Conservation (phyloP, 2,329 filamentous ascomycete genomes). For the Colletotrichum truncatum region DNA sequence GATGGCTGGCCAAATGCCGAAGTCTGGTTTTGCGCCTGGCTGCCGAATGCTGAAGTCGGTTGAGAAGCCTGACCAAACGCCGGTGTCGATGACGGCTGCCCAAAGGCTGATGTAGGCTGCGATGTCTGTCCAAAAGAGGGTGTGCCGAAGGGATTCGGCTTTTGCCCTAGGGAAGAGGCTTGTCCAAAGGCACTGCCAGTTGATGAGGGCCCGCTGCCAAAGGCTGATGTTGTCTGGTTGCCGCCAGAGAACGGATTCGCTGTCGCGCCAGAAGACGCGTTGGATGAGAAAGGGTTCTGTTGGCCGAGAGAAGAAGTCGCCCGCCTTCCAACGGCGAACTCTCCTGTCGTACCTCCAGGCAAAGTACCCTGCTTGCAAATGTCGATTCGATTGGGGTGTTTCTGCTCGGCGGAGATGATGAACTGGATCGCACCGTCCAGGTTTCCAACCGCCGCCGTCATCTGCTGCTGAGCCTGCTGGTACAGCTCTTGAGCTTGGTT, state of each 20-base stretch:
- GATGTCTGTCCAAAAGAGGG: slow-evolving; percentile 51
- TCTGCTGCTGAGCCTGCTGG: slow-evolving; percentile 74
- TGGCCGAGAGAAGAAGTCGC: slow-evolving; percentile 42
- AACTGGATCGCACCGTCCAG: slow-evolving; percentile 77
- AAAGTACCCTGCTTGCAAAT: slow-evolving; percentile 59
- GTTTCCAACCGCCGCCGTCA: slow-evolving; percentile 75
- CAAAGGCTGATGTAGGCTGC: slow-evolving; percentile 44
- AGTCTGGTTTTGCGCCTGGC: slow-evolving; percentile 43
- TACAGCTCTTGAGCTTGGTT: slow-evolving; percentile 70
- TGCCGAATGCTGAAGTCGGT: slow-evolving; percentile 40
- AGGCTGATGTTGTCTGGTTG: slow-evolving; percentile 7
- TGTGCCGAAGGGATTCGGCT: slow-evolving; percentile 41
- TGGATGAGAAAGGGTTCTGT: slow-evolving; percentile 35
- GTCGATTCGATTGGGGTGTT: slow-evolving; percentile 80
- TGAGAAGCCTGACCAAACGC: slow-evolving; percentile 37
- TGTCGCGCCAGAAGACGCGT: slow-evolving; percentile 36
- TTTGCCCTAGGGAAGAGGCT: slow-evolving; percentile 41
- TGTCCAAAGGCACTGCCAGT: slow-evolving; percentile 53
- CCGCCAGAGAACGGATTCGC: slow-evolving; percentile 28
- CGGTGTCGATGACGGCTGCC: slow-evolving; percentile 43
- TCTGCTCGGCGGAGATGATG: slow-evolving; percentile 70
- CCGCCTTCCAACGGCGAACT: slow-evolving; percentile 52
- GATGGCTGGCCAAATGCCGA: slow-evolving; percentile 49
- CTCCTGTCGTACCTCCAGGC: slow-evolving; percentile 53
- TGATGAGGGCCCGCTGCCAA: background rate